A percentile compares a stretch with the other conserved stretches of the same genome.
phyloP scores from a whole-genome alignment of 1,139 yeast species.

The Blastobotrys persicus region DNA sequence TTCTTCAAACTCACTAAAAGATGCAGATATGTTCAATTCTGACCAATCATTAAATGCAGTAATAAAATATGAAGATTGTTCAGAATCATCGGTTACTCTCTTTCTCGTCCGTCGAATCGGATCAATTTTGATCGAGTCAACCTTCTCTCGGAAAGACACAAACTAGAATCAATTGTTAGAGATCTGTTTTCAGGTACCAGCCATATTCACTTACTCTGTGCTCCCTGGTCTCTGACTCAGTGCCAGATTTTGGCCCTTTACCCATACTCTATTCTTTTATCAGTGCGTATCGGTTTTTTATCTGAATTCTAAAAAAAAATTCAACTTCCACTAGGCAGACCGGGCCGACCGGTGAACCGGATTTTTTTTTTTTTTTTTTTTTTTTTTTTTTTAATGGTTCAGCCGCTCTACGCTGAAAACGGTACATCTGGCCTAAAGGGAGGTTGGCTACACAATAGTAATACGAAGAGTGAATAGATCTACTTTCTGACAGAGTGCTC shows the following conservation, averaged over 20 bases:
- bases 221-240: conserved; percentile 24
- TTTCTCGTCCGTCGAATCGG: conserved; percentile 65
- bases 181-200: background rate
- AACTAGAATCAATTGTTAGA: conserved; percentile 35
- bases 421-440: too few species aligned
- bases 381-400: too few species aligned
- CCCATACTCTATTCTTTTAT: conserved; percentile 18
- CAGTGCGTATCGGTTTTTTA: background rate
- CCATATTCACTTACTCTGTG: conserved; percentile 21
- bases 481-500: too few species aligned
- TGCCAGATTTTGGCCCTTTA: conserved; percentile 24
- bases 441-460: too few species aligned
- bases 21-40: conserved; percentile 77
- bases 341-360: background rate
- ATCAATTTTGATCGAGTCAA: conserved; percentile 81
- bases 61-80: conserved; percentile 71
- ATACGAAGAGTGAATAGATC: too few species aligned
- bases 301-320: background rate
- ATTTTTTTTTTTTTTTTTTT: too few species aligned
- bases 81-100: conserved; percentile 56
- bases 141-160: conserved; percentile 75
- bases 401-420: too few species aligned
- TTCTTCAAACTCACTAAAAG: conserved; percentile 62
- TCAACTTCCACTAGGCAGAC: background rate
- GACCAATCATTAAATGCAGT: conserved; percentile 84